These are phyloP conservation scores for Starmera amethionina DNA, from an alignment of 805 yeast species.

Conservation along the genomic window DNA sequence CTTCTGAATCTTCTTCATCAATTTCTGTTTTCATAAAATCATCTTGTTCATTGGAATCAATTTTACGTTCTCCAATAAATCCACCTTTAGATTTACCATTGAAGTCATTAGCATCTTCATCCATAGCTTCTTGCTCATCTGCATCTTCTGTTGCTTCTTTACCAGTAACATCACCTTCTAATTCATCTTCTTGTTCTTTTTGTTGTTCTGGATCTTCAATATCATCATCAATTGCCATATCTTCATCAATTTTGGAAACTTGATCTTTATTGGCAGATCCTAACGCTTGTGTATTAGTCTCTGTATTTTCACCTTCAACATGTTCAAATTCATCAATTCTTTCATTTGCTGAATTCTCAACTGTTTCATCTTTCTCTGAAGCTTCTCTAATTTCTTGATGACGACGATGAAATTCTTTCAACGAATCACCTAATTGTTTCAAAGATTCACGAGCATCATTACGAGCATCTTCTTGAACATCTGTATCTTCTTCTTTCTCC, in stretches of 20 bases:
- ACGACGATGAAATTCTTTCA: constrained; percentile 87
- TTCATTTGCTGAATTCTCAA: constrained; percentile 47
- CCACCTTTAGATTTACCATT: constrained; percentile 43
- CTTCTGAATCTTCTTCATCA: constrained; percentile 15
- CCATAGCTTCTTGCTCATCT: constrained; percentile 20
- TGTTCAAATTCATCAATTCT: constrained; percentile 84
- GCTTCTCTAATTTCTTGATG: constrained; percentile 79
- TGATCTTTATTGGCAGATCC: constrained; percentile 85
- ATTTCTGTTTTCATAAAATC: constrained; percentile 21
- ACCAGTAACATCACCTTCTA: constrained; percentile 22
- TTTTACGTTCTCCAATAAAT: constrained; percentile 36
- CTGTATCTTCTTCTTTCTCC: constrained; percentile 29
- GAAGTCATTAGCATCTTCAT: constrained; percentile 32
- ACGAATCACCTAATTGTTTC: constrained; percentile 82
- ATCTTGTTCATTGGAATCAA: constrained; percentile 22
- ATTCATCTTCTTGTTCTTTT: constrained; percentile 24
- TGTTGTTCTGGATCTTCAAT: constrained; percentile 24
- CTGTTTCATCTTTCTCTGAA: constrained; percentile 33
- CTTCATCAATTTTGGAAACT: constrained; percentile 65
- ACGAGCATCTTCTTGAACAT: constrained; percentile 42
- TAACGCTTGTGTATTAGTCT: constrained; percentile 79
- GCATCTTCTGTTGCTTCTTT: constrained; percentile 16
- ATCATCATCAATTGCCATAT: constrained; percentile 74
- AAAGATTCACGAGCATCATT: constrained; percentile 67
- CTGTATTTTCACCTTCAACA: constrained; percentile 69